These are phyloP conservation scores for Neoascochyta sp. DNA, from an alignment of 2,329 filamentous ascomycete species.

Conservation along the genomic window DNA sequence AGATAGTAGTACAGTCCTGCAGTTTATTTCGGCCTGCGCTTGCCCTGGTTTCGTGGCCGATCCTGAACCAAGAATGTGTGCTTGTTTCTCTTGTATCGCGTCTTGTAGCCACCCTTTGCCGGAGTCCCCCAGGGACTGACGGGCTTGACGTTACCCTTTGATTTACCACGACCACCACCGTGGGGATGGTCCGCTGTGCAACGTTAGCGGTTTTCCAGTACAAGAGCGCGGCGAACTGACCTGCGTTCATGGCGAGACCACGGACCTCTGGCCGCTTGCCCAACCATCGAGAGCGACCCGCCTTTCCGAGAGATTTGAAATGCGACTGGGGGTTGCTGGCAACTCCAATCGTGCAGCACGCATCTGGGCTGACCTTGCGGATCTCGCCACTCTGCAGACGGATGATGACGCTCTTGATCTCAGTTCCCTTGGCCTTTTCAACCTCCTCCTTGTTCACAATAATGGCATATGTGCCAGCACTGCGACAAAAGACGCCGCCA, in stretches of 20 bases:
- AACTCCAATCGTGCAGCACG: constrained; percentile 90
- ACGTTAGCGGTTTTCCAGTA: constrained; percentile 10
- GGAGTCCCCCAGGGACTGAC: constrained; percentile 95
- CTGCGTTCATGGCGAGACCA: constrained; percentile 97
- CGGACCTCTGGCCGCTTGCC: constrained; percentile 93
- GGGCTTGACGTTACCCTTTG: constrained; percentile 94
- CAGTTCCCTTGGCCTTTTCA: constrained; percentile 57
- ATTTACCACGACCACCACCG: constrained; percentile 98
- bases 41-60: constrained; percentile 84
- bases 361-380: constrained; percentile 82
- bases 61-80: constrained; percentile 89
- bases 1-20: constrained; percentile 12
- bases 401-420: constrained; percentile 75
- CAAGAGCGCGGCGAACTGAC: constrained; percentile 41
- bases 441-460: constrained; percentile 82
- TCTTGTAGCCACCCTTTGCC: constrained; percentile 88
- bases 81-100: constrained; percentile 78
- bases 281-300: constrained; percentile 87
- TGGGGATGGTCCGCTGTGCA: constrained; percentile 82
- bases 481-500: constrained; percentile 86
- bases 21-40: constrained; percentile 54
- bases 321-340: constrained; percentile 92
- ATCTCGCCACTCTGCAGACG: constrained; percentile 90
- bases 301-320: constrained; percentile 89
- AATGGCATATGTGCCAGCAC: constrained; percentile 86